A percentile compares a stretch with the other conserved stretches of the same genome.
Evolutionary conservation across 345 rosid genomes (phyloP).

Genomic region (Acer yangbiense): DNA sequence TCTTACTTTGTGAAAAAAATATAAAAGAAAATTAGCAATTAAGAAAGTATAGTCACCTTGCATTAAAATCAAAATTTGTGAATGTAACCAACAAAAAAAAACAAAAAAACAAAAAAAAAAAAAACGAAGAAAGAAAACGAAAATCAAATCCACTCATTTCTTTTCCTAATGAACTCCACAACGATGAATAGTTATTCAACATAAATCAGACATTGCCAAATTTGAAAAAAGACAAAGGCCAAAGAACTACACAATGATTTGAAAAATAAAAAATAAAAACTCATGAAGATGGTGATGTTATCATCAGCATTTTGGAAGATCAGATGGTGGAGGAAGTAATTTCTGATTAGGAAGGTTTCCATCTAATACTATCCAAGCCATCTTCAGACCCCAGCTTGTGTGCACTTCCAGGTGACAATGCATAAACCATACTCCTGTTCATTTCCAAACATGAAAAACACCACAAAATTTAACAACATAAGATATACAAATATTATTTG

Average conservation of each 20-base stretch:
- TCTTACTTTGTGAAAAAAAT: no score
- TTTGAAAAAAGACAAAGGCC: neutral
- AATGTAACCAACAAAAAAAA: no score
- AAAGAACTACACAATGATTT: no score
- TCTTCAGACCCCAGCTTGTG: constrained; percentile 75
- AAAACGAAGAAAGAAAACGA: no score
- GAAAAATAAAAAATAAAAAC: neutral
- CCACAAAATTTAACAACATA: neutral
- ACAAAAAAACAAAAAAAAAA: no score
- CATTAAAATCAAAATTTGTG: no score
- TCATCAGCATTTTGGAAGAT: constrained; percentile 67
- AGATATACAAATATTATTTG: no score
- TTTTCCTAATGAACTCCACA: neutral
- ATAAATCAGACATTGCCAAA: neutral
- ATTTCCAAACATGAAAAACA: no score
- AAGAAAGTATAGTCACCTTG: no score
- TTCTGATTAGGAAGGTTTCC: constrained; percentile 68
- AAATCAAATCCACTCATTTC: no score
- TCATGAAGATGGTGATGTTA: neutral
- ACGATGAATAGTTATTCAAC: neutral
- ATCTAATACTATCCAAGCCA: constrained; percentile 76
- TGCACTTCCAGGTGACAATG: constrained; percentile 80
- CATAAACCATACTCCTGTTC: constrained; percentile 75
- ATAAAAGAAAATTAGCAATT: no score
- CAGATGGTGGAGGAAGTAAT: constrained; percentile 66